Evolutionary conservation across 768 basidiomycete species (phyloP).

Genomic region (Kockovaella imperatae): DNA sequence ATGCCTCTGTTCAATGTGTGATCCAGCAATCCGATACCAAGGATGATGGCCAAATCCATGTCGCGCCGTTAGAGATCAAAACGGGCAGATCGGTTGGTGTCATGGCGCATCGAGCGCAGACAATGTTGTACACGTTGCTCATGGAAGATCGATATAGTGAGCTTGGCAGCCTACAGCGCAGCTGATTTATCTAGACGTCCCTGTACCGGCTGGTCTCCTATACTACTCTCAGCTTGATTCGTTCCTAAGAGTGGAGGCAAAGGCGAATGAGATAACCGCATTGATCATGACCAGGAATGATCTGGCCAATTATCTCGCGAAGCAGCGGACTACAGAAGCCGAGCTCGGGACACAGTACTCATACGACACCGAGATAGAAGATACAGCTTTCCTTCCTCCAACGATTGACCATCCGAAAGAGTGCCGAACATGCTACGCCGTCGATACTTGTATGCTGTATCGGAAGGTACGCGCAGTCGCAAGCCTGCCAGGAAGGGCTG

Average conservation of each 20-base stretch:
- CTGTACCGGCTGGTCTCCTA: constrained; percentile 72
- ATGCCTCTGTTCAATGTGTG: constrained; percentile 68
- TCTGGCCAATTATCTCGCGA: constrained; percentile 61
- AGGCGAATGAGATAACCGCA: constrained; percentile 73
- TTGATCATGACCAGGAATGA: constrained; percentile 77
- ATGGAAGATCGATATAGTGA: constrained; percentile 75
- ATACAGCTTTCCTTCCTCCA: constrained; percentile 67
- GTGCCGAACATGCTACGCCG: constrained; percentile 72
- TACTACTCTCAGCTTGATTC: constrained; percentile 92
- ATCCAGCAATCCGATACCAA: constrained; percentile 48
- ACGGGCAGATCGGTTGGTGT: constrained; percentile 70
- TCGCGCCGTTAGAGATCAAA: constrained; percentile 83
- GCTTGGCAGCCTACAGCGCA: neutral
- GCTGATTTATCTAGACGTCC: constrained; percentile 50
- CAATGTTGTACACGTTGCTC: constrained; percentile 89
- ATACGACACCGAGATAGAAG: constrained; percentile 19
- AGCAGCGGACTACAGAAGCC: constrained; percentile 16
- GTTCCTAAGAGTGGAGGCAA: constrained; percentile 70
- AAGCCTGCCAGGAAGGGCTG: neutral
- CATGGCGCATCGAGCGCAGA: constrained; percentile 95
- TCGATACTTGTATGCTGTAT: constrained; percentile 90
- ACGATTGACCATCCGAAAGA: constrained; percentile 72
- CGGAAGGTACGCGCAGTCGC: constrained; percentile 56
- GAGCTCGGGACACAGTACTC: neutral
- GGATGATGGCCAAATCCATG: constrained; percentile 24